Evolutionary conservation across 345 rosid species (phyloP), one percentile per base, ranked within the genome.

Genomic region (Psidium guajava): DNA sequence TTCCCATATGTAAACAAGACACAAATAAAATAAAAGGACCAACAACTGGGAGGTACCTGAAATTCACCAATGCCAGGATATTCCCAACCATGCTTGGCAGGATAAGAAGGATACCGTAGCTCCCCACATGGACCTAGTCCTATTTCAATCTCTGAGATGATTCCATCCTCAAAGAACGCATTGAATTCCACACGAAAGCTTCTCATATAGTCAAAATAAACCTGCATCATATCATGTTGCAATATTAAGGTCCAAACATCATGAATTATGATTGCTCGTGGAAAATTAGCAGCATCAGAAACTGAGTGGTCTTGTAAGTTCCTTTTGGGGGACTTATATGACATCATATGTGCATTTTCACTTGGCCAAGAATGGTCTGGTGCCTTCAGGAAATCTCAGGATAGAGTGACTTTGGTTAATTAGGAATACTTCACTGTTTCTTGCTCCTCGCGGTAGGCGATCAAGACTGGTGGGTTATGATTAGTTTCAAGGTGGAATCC

Each of bases 121-220:
- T 97, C 98, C 84, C 99, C 99, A 88, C 99, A 96, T 44, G 99
- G 96, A 91, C 99, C 99, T 81, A 97, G 92, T 83, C 99, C 99
- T 86, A 97, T 91, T 90, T 94, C 98, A 92, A 97, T 92, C 88
- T 90, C 96, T 53, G 98, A 84, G 86, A 97, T 93, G 82, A 91
- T 86, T 77, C 94, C 95, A 86, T 90, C 95, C 85, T 87, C 90
- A 87, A 97, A 96, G 88, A 93, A 97, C 84, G 93, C 98, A 85
- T 93, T 94, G 89, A 95, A 96, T 84, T 96, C 99, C 81, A 93
- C 94, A 11, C 98, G 96, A 85, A 96, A 97, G 91, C 95, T 97
- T 91, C 97, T 92, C 98, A 97, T 97, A 87, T 93, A 96, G 89
- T 97, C 99, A 89, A 97, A 95, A 91, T 95, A 96, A 85, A 95